Percentiles rank a stretch among this genome's conserved stretches.
Conservation (phyloP, 805 yeast genomes). For the Candida hispaniensis region DNA sequence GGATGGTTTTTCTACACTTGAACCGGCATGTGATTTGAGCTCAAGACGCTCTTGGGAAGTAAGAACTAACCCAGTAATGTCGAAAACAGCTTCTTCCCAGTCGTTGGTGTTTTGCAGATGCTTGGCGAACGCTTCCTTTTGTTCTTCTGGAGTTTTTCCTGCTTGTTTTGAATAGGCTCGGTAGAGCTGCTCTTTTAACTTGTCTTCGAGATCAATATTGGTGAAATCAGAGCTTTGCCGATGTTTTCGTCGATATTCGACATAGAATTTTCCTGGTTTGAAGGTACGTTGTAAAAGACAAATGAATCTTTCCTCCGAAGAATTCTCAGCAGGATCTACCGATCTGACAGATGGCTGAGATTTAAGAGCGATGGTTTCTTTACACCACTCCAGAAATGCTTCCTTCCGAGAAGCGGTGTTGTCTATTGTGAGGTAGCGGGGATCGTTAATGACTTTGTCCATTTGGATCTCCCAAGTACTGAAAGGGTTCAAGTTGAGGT, state of each 20-base stretch:
- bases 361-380: slow-evolving; percentile 17
- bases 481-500: slow-evolving; percentile 33
- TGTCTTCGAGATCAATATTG: slow-evolving; percentile 26
- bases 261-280: slow-evolving; percentile 26
- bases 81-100: slow-evolving; percentile 1
- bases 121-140: slow-evolving; percentile 19
- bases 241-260: slow-evolving; percentile 33
- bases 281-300: slow-evolving; percentile 26
- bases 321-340: slow-evolving; percentile 6
- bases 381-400: slow-evolving; percentile 40
- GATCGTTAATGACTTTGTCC: slow-evolving; percentile 34
- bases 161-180: slow-evolving; percentile 27
- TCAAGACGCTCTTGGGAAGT: slow-evolving; percentile 1
- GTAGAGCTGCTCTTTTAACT: slow-evolving; percentile 32
- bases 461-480: slow-evolving; percentile 41
- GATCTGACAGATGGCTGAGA: slow-evolving; percentile 12
- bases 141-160: slow-evolving; percentile 20
- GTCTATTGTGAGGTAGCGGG: slow-evolving; percentile 31
- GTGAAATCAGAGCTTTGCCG: slow-evolving; percentile 25
- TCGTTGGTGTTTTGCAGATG: slow-evolving; percentile 13
- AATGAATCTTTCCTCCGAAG: slow-evolving; percentile 24
- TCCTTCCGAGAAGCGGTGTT: slow-evolving; percentile 31
- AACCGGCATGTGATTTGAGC: slow-evolving; percentile 5
- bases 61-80: slow-evolving; percentile 2
- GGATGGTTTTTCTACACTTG: slow-evolving; percentile 2